Percentiles rank a stretch among this genome's conserved stretches.
Conservation (phyloP, 108 stramenopile genomes). For the Seminavis robusta region DNA sequence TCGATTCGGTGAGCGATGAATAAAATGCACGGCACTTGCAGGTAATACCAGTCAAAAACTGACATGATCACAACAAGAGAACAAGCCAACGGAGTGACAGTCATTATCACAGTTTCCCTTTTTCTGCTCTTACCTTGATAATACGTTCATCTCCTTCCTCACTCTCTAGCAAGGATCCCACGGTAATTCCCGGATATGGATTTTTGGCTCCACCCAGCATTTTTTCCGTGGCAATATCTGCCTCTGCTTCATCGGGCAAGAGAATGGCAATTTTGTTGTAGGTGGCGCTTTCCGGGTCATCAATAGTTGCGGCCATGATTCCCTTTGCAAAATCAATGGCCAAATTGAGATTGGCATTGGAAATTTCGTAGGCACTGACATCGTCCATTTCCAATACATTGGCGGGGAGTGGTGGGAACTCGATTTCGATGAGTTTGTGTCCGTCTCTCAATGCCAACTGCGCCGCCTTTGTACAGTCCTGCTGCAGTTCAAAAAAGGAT, state of each 20-base stretch:
- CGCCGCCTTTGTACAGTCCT: conserved; percentile 57
- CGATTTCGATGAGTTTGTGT: conserved; percentile 82
- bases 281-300: conserved; percentile 7
- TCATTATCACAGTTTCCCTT: no score
- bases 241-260: conserved; percentile 80
- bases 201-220: conserved; percentile 28
- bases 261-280: conserved; percentile 60
- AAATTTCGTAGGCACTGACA: conserved; percentile 89
- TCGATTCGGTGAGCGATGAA: no score
- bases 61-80: no score
- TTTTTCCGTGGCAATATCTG: conserved; percentile 64
- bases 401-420: conserved; percentile 90
- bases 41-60: no score
- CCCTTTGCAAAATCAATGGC: conserved; percentile 81
- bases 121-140: conserved; percentile 51
- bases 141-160: conserved; percentile 68
- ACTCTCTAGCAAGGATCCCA: conserved; percentile 49
- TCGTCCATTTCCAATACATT: conserved; percentile 89
- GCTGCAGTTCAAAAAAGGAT: conserved; percentile 74
- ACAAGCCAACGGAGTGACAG: no score
- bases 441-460: conserved; percentile 74
- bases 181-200: conserved; percentile 58
- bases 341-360: conserved; percentile 87
- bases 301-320: conserved; percentile 47
- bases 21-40: no score